Base-by-base conservation (phyloP, 257 asterid genomes). In the Nicotiana knightiana region DNA sequence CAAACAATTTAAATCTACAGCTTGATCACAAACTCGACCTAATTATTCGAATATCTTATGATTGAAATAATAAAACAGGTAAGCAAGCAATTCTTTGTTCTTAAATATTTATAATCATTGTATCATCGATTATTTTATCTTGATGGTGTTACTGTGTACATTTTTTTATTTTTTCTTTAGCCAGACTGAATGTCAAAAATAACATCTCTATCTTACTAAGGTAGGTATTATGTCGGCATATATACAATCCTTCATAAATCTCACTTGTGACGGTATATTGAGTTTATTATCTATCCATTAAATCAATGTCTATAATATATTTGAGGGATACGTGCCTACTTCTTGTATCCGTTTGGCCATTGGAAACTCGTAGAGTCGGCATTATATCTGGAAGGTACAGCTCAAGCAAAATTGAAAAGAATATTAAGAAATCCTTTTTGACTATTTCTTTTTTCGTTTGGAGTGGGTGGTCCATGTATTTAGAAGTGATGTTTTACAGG, bases 221-320 rank as follows among this genome's bases (percentile, higher is more conserved):
- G 0, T 39, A 39, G 1, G 46, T 0, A 0, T 30, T 1, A 30
- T 1, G 3, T 30, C 2, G 3, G 3, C 3, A 32, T 32, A 32
- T 32, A 32, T 32, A 32, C 4, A 2, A 39, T 1, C 9, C 46
- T 39, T 0, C 2, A 8, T 0, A 9, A 0, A 2, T 3, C 0
- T 0, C 2, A 9, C 3, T 2, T 8, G 3, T 43, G 0, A 43
- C 3, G 1, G 2, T 1, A 43, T 0, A 43, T 7, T 7, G 11
- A 7, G 3, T 43, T 43, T 43, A 43, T 43, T 43, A 15, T 54
- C n/a, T 1, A 15, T 54, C n/a, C 4, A 16, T 54, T 54, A 54
- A 54, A 54, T 17, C 8, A 54, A 54, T 4, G 7, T 17, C 18
- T 54, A 6, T 16, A 15, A 15, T 54, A 15, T 54, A 54, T 54